A percentile compares a stretch with the other conserved stretches of the same genome.
Conservation (phyloP, 495 filamentous ascomycete species). For the Aspergillus saccharolyticus region DNA sequence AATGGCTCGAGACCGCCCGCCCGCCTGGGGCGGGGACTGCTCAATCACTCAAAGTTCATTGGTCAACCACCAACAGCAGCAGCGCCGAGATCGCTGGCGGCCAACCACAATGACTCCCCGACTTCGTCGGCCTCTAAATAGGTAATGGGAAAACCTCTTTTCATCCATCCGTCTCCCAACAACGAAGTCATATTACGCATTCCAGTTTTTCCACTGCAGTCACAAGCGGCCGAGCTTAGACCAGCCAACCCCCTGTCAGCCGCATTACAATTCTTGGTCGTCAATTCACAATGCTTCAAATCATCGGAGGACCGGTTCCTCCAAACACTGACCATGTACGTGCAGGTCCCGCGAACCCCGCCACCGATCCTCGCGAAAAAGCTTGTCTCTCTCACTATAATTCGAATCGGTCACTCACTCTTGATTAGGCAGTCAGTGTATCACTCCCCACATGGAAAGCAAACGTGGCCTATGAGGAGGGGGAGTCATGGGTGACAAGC, state of each 20-base stretch:
- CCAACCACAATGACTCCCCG: too few species aligned
- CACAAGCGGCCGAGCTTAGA: too few species aligned
- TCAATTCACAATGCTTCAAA: conserved; percentile 34
- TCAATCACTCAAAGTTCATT: neutral
- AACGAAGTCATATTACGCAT: too few species aligned
- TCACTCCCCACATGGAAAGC: conserved; percentile 91
- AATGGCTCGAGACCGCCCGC: too few species aligned
- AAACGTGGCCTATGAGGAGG: conserved; percentile 91
- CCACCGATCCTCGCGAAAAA: neutral
- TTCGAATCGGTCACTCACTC: conserved; percentile 7
- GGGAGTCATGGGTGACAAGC: conserved; percentile 74
- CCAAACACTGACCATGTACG: conserved; percentile 54
- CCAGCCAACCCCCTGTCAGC: neutral
- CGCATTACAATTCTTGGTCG: neutral
- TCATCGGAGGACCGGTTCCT: conserved; percentile 39
- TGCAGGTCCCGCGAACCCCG: conserved; percentile 24
- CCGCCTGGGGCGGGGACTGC: too few species aligned
- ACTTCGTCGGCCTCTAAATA: too few species aligned
- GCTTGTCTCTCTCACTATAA: neutral
- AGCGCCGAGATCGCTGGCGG: conserved; percentile 33
- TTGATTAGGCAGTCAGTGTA: conserved; percentile 79
- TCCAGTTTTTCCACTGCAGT: too few species aligned
- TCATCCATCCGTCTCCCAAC: too few species aligned
- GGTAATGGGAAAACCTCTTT: too few species aligned
- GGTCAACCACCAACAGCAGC: conserved; percentile 14